Evolutionary conservation across 805 yeast species (phyloP), one percentile per base, ranked within the genome.

Genomic region (Tetrapisispora arboricola): DNA sequence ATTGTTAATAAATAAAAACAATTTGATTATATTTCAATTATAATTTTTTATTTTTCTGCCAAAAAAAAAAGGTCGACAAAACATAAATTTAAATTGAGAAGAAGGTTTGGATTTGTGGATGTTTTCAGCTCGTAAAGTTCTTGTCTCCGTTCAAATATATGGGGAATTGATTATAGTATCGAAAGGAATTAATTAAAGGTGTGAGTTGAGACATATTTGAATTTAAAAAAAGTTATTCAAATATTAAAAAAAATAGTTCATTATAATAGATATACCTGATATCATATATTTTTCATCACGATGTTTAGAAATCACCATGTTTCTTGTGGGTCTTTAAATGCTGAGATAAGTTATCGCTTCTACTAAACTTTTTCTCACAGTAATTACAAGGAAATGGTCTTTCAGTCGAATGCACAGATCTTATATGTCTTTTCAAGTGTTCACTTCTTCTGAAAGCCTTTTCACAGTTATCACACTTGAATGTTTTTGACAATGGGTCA

Each of bases 321-420:
- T 58, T 60, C 48, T 54, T 60, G 42, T 76, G 82, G 6, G 74
- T 73, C 51, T 74, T 73, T 47, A 76, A 64, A 57, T 80, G 87
- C 56, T 78, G 84, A 34, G 75, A 73, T 54, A 79, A 65, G 49
- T 80, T 80, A 54, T 80, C 87, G 15, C 80, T 71, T 46, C 87
- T 61, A 45, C 82, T 74, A 51, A 80, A 80, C 49, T 72, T 73
- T 57, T 78, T 79, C 31, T 66, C 68, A 53, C 87, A 80, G 37
- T 66, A 62, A 30, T 64, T 56, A 52, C 87, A 80, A 36, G 71
- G 72, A 59, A 72, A 80, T 1, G 81, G 81, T 47, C 76, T 67
- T 50, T 74, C 73, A 46, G 72, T 59, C 18, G 80, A 71, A 57
- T 80, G 87, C 49, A 79, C 77, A 21, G 81, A 75, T 44, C 84